Percentiles rank a stretch among this genome's conserved stretches.
phyloP scores from a whole-genome alignment of 2,329 filamentous ascomycete genomes.

The Claviceps humidiphila region DNA sequence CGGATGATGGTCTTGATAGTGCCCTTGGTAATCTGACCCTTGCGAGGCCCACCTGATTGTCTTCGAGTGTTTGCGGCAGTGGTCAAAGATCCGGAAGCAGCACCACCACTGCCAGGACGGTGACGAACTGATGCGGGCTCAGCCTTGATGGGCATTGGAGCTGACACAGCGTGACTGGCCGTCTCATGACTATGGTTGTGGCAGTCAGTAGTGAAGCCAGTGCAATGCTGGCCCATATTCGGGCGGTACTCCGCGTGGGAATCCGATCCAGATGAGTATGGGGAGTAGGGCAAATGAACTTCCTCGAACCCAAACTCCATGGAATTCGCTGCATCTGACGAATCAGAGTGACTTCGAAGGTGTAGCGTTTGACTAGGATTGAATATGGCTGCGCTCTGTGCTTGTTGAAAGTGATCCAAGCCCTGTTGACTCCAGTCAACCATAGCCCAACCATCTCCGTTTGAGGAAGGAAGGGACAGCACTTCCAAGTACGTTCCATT shows the following conservation, averaged over 20 bases:
- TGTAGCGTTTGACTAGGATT: conserved; percentile 87
- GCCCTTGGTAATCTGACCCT: conserved; percentile 69
- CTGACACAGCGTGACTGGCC: conserved; percentile 54
- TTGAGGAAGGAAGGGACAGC: conserved; percentile 65
- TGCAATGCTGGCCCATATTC: conserved; percentile 35
- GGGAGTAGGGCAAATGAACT: conserved; percentile 57
- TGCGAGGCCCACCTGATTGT: conserved; percentile 51
- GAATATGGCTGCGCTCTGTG: conserved; percentile 58
- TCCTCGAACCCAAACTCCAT: conserved; percentile 71
- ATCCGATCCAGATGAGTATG: conserved; percentile 75
- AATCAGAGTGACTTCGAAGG: conserved; percentile 75
- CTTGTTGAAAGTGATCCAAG: conserved; percentile 42
- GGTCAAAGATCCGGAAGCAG: conserved; percentile 46
- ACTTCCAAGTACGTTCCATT: conserved; percentile 62
- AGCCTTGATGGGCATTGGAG: conserved; percentile 57
- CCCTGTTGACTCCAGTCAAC: conserved; percentile 64
- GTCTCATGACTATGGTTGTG: conserved; percentile 35
- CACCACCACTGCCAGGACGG: conserved; percentile 47
- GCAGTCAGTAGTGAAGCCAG: conserved; percentile 47
- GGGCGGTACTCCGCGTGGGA: conserved; percentile 22
- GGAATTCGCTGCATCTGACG: conserved; percentile 57
- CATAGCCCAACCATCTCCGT: conserved; percentile 76
- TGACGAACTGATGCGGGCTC: conserved; percentile 37
- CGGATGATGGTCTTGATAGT: conserved; percentile 69
- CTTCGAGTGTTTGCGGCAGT: conserved; percentile 49